These are phyloP conservation scores for Pistacia atlantica DNA, from an alignment of 345 rosid genomes.

Conservation along the genomic window DNA sequence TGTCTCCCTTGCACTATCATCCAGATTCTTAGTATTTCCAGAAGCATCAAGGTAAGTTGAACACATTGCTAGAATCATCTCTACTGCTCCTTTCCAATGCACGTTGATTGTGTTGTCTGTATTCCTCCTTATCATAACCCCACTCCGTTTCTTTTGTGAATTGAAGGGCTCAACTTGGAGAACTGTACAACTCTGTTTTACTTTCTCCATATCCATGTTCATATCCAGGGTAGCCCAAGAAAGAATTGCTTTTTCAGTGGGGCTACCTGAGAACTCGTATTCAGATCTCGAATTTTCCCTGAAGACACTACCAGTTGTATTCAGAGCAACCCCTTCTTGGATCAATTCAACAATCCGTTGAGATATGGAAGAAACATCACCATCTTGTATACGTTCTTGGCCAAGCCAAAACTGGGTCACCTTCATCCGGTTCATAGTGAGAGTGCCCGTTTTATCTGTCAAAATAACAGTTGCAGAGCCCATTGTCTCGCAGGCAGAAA, in stretches of 20 bases:
- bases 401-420: conserved; percentile 70
- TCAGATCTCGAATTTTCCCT: conserved; percentile 25
- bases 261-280: conserved; percentile 55
- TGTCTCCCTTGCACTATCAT: conserved; percentile 28
- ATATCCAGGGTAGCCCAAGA: conserved; percentile 17
- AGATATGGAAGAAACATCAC: conserved; percentile 28
- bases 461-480: conserved; percentile 76
- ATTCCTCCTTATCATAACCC: conserved; percentile 46
- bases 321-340: conserved; percentile 57
- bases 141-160: conserved; percentile 71
- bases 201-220: conserved; percentile 43
- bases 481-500: conserved; percentile 34
- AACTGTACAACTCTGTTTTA: conserved; percentile 29
- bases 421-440: conserved; percentile 66
- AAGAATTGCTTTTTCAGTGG: conserved; percentile 62
- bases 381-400: conserved; percentile 23
- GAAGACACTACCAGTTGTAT: conserved; percentile 63
- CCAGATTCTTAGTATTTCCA: conserved; percentile 39
- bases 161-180: conserved; percentile 69
- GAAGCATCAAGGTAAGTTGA: conserved; percentile 51
- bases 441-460: conserved; percentile 80
- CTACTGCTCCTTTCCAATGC: conserved; percentile 87
- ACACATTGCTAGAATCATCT: conserved; percentile 71
- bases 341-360: conserved; percentile 42
- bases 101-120: neutral